Base-by-base conservation (phyloP, 331 rosid species). In the Ulmus americana region DNA sequence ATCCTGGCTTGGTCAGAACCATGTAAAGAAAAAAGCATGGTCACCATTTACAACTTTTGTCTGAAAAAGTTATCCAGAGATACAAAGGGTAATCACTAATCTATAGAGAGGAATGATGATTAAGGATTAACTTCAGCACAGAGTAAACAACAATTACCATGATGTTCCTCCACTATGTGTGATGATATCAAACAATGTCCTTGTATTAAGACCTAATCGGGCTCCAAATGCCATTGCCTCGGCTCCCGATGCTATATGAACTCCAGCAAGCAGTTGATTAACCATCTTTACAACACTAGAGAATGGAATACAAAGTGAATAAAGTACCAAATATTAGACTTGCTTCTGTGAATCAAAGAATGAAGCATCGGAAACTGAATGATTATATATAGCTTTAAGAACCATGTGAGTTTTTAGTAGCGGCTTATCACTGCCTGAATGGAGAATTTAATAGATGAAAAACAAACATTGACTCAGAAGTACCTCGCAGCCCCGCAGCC, bases 141-240 rank as follows among this genome's bases (percentile, higher is more conserved):
- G 57, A 65, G 39, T 52, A 15, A 55, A 40, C 43, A 28, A 49
- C 10, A 42, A 68, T 55, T 84, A 91, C 97, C 97, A 91, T 76
- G 97, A 91, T 59, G 97, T 77, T 74, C 95, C 97, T 74, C 75
- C 80, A 70, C 91, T 83, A 65, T n/a, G 68, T 84, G 80, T 77
- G 74, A 91, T 78, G 68, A 83, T 80, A 70, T 91, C 90, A 74
- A 84, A 91, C 80, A 91, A 65, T 58, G 45, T 50, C 75, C 89
- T 81, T 67, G 97, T 88, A 74, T 86, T 79, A 49, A 91, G 78
- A 76, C 97, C 96, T 76, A 88, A 72, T 13, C 89, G 86, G 67
- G 97, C 96, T 71, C 90, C 96, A 73, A 92, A 86, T 20, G 96
- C 97, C 85, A 92, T 80, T 77, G 97, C 87, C 86, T 92, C 97